Conservation (phyloP, 768 basidiomycete genomes). For the Russula sp. region DNA sequence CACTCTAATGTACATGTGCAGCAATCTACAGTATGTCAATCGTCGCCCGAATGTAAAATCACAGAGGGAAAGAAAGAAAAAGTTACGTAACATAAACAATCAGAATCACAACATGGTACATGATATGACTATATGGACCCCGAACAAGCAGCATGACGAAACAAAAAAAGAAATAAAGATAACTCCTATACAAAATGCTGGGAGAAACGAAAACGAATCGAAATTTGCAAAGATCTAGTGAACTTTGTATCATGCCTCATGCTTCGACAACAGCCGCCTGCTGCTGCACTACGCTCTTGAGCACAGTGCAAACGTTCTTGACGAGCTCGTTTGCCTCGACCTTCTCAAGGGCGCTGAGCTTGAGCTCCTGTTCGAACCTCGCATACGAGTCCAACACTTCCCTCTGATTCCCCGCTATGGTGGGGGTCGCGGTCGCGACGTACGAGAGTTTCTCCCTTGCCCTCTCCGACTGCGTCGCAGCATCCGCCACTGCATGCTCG, state of each 20-base stretch:
- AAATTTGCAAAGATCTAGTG: not conserved
- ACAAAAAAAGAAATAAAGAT: slow-evolving; percentile 2
- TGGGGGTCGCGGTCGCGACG: not conserved
- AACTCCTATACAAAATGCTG: not conserved
- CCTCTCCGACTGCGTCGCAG: slow-evolving; percentile 18
- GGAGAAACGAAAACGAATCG: not conserved
- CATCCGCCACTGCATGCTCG: slow-evolving; percentile 14
- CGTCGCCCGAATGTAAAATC: not conserved
- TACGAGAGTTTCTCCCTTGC: slow-evolving; percentile 24
- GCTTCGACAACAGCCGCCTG: slow-evolving; percentile 8
- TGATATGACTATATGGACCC: too few species aligned
- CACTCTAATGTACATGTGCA: not conserved
- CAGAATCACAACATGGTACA: not conserved
- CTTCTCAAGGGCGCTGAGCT: slow-evolving; percentile 6
- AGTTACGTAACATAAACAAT: not conserved
- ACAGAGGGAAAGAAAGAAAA: not conserved
- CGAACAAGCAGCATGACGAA: not conserved
- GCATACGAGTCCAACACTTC: not conserved
- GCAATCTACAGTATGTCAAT: too few species aligned
- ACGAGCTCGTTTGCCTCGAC: slow-evolving; percentile 23
- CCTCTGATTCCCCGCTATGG: not conserved
- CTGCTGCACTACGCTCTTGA: slow-evolving; percentile 20
- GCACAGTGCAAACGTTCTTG: slow-evolving; percentile 17
- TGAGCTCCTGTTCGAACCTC: slow-evolving; percentile 17
- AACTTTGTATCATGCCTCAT: not conserved